phyloP scores from a whole-genome alignment of 495 filamentous ascomycete species.

The Oleoguttula mirabilis region DNA sequence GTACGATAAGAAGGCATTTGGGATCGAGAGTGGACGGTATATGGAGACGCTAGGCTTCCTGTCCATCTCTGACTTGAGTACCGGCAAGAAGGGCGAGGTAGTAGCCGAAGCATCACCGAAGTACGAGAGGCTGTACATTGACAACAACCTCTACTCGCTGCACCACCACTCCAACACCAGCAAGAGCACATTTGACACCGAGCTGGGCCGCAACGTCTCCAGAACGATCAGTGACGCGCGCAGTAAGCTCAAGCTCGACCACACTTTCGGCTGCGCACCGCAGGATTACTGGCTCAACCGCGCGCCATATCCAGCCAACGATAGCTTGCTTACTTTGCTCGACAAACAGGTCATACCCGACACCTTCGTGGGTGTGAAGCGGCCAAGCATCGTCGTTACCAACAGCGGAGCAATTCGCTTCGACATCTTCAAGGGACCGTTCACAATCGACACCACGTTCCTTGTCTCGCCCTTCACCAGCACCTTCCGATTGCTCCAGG shows the following conservation, averaged over 20 bases:
- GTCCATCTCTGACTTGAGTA: constrained; percentile 62
- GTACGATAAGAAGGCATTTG: constrained; percentile 71
- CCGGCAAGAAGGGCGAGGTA: constrained; percentile 28
- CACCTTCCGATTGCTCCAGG: constrained; percentile 60
- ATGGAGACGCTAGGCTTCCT: constrained; percentile 97
- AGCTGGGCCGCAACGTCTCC: constrained; percentile 62
- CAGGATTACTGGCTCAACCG: constrained; percentile 68
- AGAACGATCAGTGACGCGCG: constrained; percentile 58
- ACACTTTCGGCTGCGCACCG: constrained; percentile 71
- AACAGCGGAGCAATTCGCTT: constrained; percentile 91
- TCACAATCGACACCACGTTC: constrained; percentile 74
- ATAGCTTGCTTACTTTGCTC: constrained; percentile 73
- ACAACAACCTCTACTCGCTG: constrained; percentile 83
- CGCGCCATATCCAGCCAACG: constrained; percentile 51
- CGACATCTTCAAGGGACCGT: constrained; percentile 84
- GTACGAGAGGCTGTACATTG: constrained; percentile 78
- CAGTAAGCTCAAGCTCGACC: constrained; percentile 57
- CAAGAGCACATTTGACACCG: constrained; percentile 60
- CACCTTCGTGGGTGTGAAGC: constrained; percentile 27
- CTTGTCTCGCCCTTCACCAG: constrained; percentile 83
- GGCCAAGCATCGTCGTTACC: constrained; percentile 56
- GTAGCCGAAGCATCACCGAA: constrained; percentile 31
- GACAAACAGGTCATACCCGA: constrained; percentile 59
- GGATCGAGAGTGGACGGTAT: constrained; percentile 81
- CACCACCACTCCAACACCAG: constrained; percentile 69